Evolutionary conservation across 1,284 basidiomycete genomes (phyloP).

Genomic region (Leucoagaricus sp.): DNA sequence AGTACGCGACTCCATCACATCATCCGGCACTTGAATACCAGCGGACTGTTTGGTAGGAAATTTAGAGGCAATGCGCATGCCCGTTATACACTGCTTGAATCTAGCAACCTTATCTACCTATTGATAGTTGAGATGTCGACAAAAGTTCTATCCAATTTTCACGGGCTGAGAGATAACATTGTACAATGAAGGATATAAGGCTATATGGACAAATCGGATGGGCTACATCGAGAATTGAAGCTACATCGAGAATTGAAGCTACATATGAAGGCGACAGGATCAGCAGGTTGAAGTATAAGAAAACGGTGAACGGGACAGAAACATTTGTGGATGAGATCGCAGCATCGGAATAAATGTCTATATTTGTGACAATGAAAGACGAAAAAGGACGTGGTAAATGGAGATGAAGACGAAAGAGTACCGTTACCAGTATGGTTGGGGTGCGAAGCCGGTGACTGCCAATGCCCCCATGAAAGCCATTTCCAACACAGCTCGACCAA

Average conservation of each 20-base stretch:
- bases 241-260: background rate
- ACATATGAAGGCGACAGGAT: background rate
- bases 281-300: background rate
- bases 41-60: too few species aligned
- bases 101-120: background rate
- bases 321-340: background rate
- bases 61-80: too few species aligned
- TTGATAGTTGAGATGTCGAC: background rate
- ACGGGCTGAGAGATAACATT: background rate
- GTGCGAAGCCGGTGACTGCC: slow-evolving; percentile 69
- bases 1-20: too few species aligned
- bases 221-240: slow-evolving; percentile 5
- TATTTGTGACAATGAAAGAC: background rate
- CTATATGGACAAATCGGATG: slow-evolving; percentile 12
- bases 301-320: background rate
- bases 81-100: too few species aligned
- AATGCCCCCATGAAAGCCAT: slow-evolving; percentile 82
- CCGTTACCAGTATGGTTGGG: slow-evolving; percentile 9
- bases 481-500: slow-evolving; percentile 76
- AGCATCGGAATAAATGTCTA: background rate
- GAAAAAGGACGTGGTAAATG: background rate
- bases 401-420: slow-evolving; percentile 1
- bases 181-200: slow-evolving; percentile 3
- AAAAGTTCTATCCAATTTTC: background rate
- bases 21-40: too few species aligned